phyloP scores from a whole-genome alignment of 805 yeast species.

The Debaryomyces maramus region DNA sequence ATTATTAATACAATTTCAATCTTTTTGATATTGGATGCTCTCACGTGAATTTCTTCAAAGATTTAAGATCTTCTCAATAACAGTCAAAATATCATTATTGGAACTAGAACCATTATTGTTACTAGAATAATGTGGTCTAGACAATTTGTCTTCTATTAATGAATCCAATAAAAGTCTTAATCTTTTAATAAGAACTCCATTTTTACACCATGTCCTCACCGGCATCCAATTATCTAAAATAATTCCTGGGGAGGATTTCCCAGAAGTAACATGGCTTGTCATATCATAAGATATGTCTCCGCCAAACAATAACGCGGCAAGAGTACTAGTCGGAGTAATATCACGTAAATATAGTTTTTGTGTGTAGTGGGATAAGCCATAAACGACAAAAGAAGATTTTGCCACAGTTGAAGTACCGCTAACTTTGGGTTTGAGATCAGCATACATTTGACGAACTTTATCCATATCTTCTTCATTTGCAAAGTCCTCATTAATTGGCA shows the following conservation, averaged over 20 bases:
- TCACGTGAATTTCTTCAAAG: conserved; percentile 1
- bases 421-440: conserved; percentile 43
- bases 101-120: conserved; percentile 5
- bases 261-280: conserved; percentile 36
- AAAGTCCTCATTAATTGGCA: conserved; percentile 18
- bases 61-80: conserved; percentile 2
- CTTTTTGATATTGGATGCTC: no score
- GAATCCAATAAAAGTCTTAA: conserved; percentile 65
- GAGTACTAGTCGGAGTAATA: conserved; percentile 74
- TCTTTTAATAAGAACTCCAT: conserved; percentile 79
- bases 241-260: conserved; percentile 74
- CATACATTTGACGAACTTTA: conserved; percentile 29
- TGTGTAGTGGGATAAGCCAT: conserved; percentile 58
- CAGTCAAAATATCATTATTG: background rate
- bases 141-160: conserved; percentile 62
- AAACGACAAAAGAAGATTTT: conserved; percentile 63
- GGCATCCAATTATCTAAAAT: conserved; percentile 89
- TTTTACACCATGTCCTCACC: conserved; percentile 88
- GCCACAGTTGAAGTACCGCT: conserved; percentile 17
- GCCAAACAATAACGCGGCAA: conserved; percentile 79
- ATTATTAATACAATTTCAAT: background rate
- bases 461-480: conserved; percentile 40
- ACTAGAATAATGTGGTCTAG: conserved; percentile 23
- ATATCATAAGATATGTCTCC: conserved; percentile 66
- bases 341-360: conserved; percentile 69